Conservation (phyloP, 2,329 filamentous ascomycete genomes). For the Penicillium olsonii region DNA sequence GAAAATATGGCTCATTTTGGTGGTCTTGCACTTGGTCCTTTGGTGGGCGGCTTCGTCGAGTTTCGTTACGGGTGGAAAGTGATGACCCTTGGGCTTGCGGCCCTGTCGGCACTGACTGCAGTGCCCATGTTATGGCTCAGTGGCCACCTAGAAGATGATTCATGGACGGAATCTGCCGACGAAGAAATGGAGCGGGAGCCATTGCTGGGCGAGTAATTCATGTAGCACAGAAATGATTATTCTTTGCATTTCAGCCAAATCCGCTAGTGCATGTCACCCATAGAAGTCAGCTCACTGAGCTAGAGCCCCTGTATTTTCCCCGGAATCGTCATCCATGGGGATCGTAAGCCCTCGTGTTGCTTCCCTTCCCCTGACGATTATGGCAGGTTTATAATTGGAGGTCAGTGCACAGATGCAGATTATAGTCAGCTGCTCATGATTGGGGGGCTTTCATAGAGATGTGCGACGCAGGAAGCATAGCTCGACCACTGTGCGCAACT, state of each 20-base stretch:
- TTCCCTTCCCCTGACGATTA: neutral
- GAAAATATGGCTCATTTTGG: constrained; percentile 61
- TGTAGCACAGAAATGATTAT: neutral
- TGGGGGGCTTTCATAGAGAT: neutral
- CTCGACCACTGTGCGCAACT: constrained; percentile 2
- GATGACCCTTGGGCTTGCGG: constrained; percentile 28
- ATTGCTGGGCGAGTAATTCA: constrained; percentile 1
- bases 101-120: constrained; percentile 22
- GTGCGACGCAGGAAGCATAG: neutral
- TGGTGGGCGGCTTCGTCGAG: constrained; percentile 51
- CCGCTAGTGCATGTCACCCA: neutral
- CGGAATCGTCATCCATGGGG: neutral
- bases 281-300: neutral
- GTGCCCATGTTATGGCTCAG: constrained; percentile 23
- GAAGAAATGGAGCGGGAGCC: constrained; percentile 9
- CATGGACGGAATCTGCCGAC: constrained; percentile 8
- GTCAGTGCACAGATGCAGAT: neutral
- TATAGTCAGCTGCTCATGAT: neutral
- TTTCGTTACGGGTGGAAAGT: constrained; percentile 27
- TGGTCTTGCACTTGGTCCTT: constrained; percentile 60
- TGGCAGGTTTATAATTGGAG: neutral
- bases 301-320: neutral
- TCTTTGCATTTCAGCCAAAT: neutral
- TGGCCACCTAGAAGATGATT: neutral
- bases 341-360: neutral